Conservation (phyloP, 2,329 filamentous ascomycete species). For the Bipolaris bicolor region DNA sequence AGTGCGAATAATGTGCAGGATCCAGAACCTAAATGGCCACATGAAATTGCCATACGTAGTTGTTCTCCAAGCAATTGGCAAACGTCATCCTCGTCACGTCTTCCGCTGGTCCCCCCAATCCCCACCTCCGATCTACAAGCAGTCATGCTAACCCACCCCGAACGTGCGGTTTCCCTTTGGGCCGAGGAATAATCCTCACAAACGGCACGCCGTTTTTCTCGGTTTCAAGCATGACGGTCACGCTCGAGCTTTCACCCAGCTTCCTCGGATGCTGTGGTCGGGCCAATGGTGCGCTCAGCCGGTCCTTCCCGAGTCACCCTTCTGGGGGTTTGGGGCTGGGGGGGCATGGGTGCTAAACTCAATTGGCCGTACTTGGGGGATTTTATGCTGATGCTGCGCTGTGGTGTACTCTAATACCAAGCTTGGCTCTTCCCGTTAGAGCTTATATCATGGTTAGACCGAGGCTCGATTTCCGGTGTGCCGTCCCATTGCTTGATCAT, state of each 20-base stretch:
- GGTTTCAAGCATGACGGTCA: constrained; percentile 14
- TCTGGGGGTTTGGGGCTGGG: constrained; percentile 8
- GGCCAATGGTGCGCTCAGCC: constrained; percentile 47
- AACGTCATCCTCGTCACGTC: constrained; percentile 42
- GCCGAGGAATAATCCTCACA: constrained; percentile 40
- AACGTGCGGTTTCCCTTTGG: constrained; percentile 38
- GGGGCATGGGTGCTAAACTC: constrained; percentile 16
- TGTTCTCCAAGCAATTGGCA: constrained; percentile 40
- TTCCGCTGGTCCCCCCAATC: constrained; percentile 34
- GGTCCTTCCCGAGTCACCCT: constrained; percentile 36
- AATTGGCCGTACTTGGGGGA: constrained; percentile 1
- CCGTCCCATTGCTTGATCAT: constrained; percentile 25
- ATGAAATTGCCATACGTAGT: constrained; percentile 8
- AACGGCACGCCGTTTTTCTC: constrained; percentile 13
- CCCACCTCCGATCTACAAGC: constrained; percentile 32
- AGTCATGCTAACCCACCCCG: constrained; percentile 16
- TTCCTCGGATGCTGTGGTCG: constrained; percentile 42
- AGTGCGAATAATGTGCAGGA: neutral
- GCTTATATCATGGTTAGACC: constrained; percentile 18
- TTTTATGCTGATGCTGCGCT: constrained; percentile 15
- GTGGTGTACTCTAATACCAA: constrained; percentile 39
- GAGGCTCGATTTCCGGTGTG: constrained; percentile 33
- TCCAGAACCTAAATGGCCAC: neutral
- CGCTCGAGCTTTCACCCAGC: constrained; percentile 18
- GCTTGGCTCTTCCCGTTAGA: constrained; percentile 35